Evolutionary conservation across 164 flowering plant genomes (phyloP).

Genomic region (Chimonanthus salicifolius): DNA sequence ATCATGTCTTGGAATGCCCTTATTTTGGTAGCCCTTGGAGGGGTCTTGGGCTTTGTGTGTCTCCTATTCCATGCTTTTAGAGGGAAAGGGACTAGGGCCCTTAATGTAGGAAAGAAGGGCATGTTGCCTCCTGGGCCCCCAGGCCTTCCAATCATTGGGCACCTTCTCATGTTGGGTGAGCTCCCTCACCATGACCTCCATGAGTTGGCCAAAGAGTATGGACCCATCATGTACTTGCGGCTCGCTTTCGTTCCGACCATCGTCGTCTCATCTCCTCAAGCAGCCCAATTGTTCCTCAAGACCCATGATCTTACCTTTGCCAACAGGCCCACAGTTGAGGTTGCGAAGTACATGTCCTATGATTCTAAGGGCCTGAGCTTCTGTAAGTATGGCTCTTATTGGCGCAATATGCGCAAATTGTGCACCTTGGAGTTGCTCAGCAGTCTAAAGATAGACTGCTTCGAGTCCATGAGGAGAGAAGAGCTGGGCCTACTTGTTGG

Average conservation of each 20-base stretch:
- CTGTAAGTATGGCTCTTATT: slow-evolving; percentile 27
- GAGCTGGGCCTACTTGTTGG: slow-evolving; percentile 17
- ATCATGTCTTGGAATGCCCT: slow-evolving; percentile 9
- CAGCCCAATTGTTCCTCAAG: slow-evolving; percentile 20
- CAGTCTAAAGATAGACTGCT: slow-evolving; percentile 18
- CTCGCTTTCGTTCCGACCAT: slow-evolving; percentile 17
- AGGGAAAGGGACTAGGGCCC: slow-evolving; percentile 4
- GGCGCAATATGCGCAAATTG: slow-evolving; percentile 32
- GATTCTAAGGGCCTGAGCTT: slow-evolving; percentile 19
- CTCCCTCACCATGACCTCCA: slow-evolving; percentile 18
- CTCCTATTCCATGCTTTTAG: neutral
- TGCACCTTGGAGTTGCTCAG: slow-evolving; percentile 34
- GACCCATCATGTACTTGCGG: slow-evolving; percentile 21
- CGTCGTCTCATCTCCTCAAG: slow-evolving; percentile 16
- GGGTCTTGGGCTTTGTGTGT: neutral
- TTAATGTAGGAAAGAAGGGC: neutral
- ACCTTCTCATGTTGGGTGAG: slow-evolving; percentile 16
- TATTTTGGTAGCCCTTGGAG: slow-evolving; percentile 2
- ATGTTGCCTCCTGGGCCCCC: slow-evolving; percentile 25
- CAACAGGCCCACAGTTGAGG: slow-evolving; percentile 16
- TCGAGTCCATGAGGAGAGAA: slow-evolving; percentile 24
- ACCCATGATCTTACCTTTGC: slow-evolving; percentile 19
- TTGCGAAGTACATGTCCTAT: slow-evolving; percentile 23
- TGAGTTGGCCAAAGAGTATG: slow-evolving; percentile 9
- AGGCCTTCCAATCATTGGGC: slow-evolving; percentile 19